Evolutionary conservation across 2,329 filamentous ascomycete species (phyloP).

Genomic region (Pyrenophora graminea): DNA sequence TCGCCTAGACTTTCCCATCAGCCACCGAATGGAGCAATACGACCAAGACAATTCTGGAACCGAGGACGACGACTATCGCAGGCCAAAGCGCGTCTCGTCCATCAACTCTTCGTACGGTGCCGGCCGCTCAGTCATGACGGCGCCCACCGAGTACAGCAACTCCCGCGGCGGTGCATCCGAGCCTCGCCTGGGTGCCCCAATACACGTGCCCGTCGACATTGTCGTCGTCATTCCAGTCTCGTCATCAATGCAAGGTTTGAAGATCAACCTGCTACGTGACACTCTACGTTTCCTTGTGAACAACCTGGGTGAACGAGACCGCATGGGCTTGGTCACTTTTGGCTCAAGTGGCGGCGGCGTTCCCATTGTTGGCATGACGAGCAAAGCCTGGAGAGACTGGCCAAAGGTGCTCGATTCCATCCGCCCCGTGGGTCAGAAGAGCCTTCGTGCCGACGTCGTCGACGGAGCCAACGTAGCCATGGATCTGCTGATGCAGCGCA

Average conservation of each 20-base stretch:
- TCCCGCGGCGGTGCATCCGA: slow-evolving; percentile 53
- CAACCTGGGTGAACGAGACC: slow-evolving; percentile 86
- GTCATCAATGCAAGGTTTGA: slow-evolving; percentile 98
- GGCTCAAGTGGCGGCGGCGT: slow-evolving; percentile 92
- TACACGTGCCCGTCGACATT: slow-evolving; percentile 92
- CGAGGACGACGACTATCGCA: slow-evolving; percentile 85
- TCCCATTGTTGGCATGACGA: slow-evolving; percentile 96
- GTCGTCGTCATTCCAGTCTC: slow-evolving; percentile 97
- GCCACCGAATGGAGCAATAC: slow-evolving; percentile 69
- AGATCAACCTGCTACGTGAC: slow-evolving; percentile 92
- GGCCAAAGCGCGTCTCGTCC: slow-evolving; percentile 74
- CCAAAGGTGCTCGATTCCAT: slow-evolving; percentile 82
- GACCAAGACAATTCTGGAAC: slow-evolving; percentile 80
- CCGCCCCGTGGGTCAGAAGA: slow-evolving; percentile 94
- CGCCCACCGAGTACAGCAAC: slow-evolving; percentile 88
- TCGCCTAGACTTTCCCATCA: slow-evolving; percentile 65
- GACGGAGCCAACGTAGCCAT: slow-evolving; percentile 98
- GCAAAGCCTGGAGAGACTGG: slow-evolving; percentile 93
- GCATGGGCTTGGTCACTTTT: slow-evolving; percentile 97
- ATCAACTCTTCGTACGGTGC: slow-evolving; percentile 83
- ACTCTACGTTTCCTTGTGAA: slow-evolving; percentile 89
- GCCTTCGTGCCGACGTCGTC: slow-evolving; percentile 91
- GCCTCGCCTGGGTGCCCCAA: slow-evolving; percentile 56
- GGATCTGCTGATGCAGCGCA: slow-evolving; percentile 97
- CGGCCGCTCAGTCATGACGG: slow-evolving; percentile 80